These are phyloP conservation scores for Didymellaceae sp. DNA, from an alignment of 2,329 filamentous ascomycete genomes.

Conservation along the genomic window DNA sequence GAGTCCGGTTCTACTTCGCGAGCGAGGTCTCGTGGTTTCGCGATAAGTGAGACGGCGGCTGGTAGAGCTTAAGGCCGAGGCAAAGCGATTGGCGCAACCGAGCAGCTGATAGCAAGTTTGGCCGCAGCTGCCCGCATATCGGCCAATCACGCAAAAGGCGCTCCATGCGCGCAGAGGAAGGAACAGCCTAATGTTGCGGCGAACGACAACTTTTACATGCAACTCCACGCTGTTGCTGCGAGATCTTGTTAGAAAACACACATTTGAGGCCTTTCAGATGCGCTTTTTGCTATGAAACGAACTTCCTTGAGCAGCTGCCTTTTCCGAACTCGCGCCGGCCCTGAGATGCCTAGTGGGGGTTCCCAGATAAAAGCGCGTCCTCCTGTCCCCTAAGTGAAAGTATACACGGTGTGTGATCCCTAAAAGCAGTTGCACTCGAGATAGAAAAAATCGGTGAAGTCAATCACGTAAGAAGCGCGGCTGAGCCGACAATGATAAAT, in stretches of 20 bases:
- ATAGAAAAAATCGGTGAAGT: constrained; percentile 28
- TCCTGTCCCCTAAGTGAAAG: constrained; percentile 40
- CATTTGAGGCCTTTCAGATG: not conserved
- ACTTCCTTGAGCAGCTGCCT: constrained; percentile 22
- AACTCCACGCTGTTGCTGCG: constrained; percentile 12
- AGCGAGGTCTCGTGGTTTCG: constrained; percentile 13
- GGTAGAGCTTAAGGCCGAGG: constrained; percentile 4
- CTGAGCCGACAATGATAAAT: constrained; percentile 30
- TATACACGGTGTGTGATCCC: constrained; percentile 30
- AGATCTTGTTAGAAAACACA: not conserved
- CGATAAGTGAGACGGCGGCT: constrained; percentile 3
- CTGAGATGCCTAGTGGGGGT: constrained; percentile 42
- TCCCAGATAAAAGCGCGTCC: constrained; percentile 32
- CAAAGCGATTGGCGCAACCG: constrained; percentile 14
- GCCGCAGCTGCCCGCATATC: constrained; percentile 8
- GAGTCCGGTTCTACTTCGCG: constrained; percentile 1
- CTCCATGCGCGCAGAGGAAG: constrained; percentile 6
- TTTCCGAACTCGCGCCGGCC: constrained; percentile 28
- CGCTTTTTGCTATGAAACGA: constrained; percentile 1
- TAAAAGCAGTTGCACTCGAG: constrained; percentile 43
- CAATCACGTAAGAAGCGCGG: constrained; percentile 47
- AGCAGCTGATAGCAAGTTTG: constrained; percentile 3
- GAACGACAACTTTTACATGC: constrained; percentile 10
- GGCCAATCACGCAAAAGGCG: constrained; percentile 14
- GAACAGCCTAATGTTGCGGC: constrained; percentile 19